These are phyloP conservation scores for Daldinia concentrica DNA, from an alignment of 495 filamentous ascomycete species.

Conservation along the genomic window DNA sequence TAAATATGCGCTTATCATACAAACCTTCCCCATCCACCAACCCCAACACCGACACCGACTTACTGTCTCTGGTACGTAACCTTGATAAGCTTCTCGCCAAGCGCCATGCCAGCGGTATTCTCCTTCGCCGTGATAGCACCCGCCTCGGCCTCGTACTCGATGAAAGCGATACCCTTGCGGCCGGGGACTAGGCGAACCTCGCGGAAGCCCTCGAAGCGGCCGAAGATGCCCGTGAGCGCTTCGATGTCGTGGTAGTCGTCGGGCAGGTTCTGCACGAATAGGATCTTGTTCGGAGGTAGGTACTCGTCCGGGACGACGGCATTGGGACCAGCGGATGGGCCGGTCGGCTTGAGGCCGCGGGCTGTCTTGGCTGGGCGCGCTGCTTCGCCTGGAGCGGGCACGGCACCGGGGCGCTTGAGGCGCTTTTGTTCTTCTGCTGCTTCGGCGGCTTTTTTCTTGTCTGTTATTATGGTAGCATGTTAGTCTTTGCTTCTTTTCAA, in stretches of 20 bases:
- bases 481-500: neutral
- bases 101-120: constrained; percentile 86
- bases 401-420: constrained; percentile 75
- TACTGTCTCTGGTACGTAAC: constrained; percentile 94
- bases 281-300: constrained; percentile 93
- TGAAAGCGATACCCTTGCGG: constrained; percentile 90
- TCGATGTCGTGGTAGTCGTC: constrained; percentile 86
- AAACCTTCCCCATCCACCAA: constrained; percentile 5
- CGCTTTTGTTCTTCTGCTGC: constrained; percentile 83
- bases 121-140: constrained; percentile 96
- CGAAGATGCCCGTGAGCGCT: constrained; percentile 80
- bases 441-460: constrained; percentile 90
- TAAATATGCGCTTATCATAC: constrained; percentile 27
- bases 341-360: constrained; percentile 81
- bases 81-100: constrained; percentile 74
- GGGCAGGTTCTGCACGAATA: constrained; percentile 95
- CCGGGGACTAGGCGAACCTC: constrained; percentile 91
- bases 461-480: constrained; percentile 55
- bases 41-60: neutral
- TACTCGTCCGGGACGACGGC: constrained; percentile 95
- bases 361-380: constrained; percentile 76
- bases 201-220: constrained; percentile 90
- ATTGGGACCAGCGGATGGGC: constrained; percentile 55
- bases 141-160: constrained; percentile 91
- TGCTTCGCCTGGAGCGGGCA: constrained; percentile 58